Evolutionary conservation across 345 rosid species (phyloP).

Genomic region (Syzygium aromaticum): DNA sequence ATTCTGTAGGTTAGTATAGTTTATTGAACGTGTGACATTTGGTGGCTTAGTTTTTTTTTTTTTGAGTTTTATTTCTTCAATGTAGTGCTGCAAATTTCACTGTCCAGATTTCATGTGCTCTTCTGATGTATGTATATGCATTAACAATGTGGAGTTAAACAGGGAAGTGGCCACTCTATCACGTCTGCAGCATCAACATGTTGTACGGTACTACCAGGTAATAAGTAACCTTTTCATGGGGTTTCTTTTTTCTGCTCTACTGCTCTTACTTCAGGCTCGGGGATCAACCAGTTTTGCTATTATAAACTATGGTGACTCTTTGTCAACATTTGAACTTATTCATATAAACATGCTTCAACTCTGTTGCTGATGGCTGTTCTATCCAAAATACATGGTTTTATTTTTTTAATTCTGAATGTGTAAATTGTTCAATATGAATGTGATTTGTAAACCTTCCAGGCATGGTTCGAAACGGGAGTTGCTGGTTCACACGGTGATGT

Average conservation of each 20-base stretch:
- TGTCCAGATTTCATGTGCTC: background rate
- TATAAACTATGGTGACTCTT: background rate
- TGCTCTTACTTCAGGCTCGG: background rate
- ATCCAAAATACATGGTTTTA: background rate
- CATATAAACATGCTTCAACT: background rate
- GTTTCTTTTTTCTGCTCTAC: background rate
- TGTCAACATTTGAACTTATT: background rate
- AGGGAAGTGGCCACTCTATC: constrained; percentile 99
- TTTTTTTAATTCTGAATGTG: background rate
- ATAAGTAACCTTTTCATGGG: constrained; percentile 1
- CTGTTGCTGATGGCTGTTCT: background rate
- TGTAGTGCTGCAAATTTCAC: background rate
- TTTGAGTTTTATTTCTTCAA: background rate
- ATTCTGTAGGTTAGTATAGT: background rate
- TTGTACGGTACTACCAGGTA: constrained; percentile 98
- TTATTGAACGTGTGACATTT: background rate
- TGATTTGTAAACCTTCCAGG: constrained; percentile 40
- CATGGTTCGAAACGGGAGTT: constrained; percentile 95
- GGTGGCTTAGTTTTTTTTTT: background rate
- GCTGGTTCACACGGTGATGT: constrained; percentile 49
- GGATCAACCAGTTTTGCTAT: background rate
- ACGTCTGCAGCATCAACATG: constrained; percentile 98
- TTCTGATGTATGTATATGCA: background rate
- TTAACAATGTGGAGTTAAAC: constrained; percentile 24
- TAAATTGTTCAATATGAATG: background rate